Evolutionary conservation across 2,329 filamentous ascomycete species (phyloP).

Genomic region (Cladophialophora carrionii): DNA sequence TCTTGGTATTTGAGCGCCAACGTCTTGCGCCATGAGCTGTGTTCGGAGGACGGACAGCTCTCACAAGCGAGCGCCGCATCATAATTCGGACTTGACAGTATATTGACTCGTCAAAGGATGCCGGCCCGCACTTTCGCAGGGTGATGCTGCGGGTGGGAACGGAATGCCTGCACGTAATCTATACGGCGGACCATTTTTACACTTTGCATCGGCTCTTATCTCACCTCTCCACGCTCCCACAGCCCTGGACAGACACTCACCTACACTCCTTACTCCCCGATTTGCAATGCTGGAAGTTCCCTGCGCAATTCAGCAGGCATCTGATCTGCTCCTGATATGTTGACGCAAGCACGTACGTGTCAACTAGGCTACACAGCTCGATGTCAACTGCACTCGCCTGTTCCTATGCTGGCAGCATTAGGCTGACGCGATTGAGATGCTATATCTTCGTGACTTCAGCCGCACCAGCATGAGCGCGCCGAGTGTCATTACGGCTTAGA

Average conservation of each 20-base stretch:
- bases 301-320: conserved; percentile 2
- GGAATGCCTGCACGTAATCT: neutral
- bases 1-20: conserved; percentile 17
- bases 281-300: neutral
- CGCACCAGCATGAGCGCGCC: neutral
- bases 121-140: neutral
- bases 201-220: neutral
- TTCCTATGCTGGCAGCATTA: conserved; percentile 1
- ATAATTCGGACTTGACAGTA: conserved; percentile 1
- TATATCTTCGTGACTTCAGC: conserved; percentile 13
- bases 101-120: neutral
- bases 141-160: neutral
- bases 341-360: conserved; percentile 10
- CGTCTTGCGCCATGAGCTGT: conserved; percentile 6
- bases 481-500: neutral
- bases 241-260: too few species aligned
- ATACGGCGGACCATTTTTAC: neutral
- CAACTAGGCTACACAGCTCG: conserved; percentile 5
- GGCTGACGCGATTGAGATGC: conserved; percentile 15
- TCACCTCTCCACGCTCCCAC: neutral
- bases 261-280: neutral
- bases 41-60: neutral
- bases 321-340: neutral
- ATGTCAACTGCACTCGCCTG: neutral
- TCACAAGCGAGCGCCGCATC: neutral